Evolutionary conservation across 1,139 yeast species (phyloP).

Genomic region (Saccharomyces hybrid): DNA sequence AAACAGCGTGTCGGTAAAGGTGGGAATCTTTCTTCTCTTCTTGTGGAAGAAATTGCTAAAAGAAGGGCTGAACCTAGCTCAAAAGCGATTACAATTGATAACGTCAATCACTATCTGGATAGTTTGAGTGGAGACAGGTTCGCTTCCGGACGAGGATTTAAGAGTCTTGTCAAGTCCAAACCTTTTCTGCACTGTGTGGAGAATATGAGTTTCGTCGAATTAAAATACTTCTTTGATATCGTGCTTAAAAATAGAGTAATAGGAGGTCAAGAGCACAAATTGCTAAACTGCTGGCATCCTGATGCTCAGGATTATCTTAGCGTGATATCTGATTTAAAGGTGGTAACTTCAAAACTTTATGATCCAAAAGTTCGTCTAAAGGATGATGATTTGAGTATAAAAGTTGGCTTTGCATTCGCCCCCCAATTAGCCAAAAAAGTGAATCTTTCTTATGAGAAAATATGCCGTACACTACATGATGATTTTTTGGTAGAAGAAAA

Average conservation of each 20-base stretch:
- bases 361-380: constrained; percentile 43
- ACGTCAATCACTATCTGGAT: constrained; percentile 54
- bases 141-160: constrained; percentile 26
- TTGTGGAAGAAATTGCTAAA: constrained; percentile 36
- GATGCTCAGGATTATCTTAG: constrained; percentile 62
- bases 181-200: constrained; percentile 46
- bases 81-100: constrained; percentile 43
- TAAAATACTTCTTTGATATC: constrained; percentile 64
- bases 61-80: constrained; percentile 34
- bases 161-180: constrained; percentile 26
- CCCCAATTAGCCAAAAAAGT: constrained; percentile 66
- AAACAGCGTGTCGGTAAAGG: constrained; percentile 34
- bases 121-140: constrained; percentile 36
- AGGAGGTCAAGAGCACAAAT: constrained; percentile 53
- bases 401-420: constrained; percentile 49
- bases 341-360: constrained; percentile 52
- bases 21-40: constrained; percentile 35
- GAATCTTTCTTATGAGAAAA: constrained; percentile 40
- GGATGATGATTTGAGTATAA: constrained; percentile 41
- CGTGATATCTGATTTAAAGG: constrained; percentile 58
- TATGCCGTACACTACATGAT: constrained; percentile 40
- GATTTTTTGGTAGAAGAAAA: constrained; percentile 80
- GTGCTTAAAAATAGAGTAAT: constrained; percentile 53
- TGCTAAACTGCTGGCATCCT: constrained; percentile 70
- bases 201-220: constrained; percentile 54